Base-by-base conservation (phyloP, 768 basidiomycete genomes). In the Mycena metata region DNA sequence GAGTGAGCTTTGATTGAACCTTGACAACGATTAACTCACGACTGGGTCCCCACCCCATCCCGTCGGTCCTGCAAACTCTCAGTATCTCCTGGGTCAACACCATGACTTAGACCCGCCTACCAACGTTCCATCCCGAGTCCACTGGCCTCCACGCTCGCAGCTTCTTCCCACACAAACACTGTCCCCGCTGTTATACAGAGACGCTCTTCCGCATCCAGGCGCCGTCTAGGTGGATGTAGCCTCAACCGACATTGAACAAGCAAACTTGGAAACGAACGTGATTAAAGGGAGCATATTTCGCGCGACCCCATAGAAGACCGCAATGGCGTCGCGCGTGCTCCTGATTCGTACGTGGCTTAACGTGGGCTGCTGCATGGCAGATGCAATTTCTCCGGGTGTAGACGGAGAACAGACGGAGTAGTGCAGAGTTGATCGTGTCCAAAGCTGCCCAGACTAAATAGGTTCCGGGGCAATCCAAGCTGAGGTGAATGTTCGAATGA, bases 151-250 rank as follows among this genome's bases (percentile, higher is more conserved):
- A 91, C 89, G 76, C 91, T 93, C 9, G 93, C 91, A 26, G 91
- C 90, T 72, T 95, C 93, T 76, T 95, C 93, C 93, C 94, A 95
- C 68, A 95, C 91, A 72, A 94, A 95, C 24, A 94, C 91, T 72
- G 92, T 92, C 26, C 93, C 93, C 0, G 93, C 86, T 19, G 84
- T 72, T 73, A 95, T 91, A 19, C 87, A 87, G 52, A 89, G 84
- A 46, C 93, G 88, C 77, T 95, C 93, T 76, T 94, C 92, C 49
- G 91, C 91, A 76, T 95, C 93, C 72, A 95, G 86, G 10, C 93
- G 89, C 63, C 93, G 88, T 21, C 57, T 58, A 33, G 19, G 9
- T 30, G 13, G 19, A 35, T 10, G 52, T 33, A 39, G 30, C 30
- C 30, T 58, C 30, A 58, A 30, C n/a, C 30, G 46, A 30, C 17